Evolutionary conservation across 371 early-diverging fungal genomes (phyloP).

Genomic region (Lichtheimia ramosa): DNA sequence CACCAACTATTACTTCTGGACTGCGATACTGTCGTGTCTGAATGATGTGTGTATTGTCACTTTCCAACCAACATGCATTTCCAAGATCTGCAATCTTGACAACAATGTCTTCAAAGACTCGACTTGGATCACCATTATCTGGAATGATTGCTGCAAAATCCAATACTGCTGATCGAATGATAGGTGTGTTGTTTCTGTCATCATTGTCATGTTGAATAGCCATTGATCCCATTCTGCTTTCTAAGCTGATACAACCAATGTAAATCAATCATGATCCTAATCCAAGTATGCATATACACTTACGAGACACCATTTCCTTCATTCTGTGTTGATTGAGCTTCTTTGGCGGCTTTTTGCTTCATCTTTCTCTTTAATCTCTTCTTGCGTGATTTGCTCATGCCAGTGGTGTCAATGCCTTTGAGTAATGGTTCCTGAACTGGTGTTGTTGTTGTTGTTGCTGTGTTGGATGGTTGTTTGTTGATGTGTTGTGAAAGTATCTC

Average conservation of each 20-base stretch:
- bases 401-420: conserved; percentile 14
- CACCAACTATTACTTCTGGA: conserved; percentile 97
- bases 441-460: neutral
- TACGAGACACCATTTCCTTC: neutral
- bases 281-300: neutral
- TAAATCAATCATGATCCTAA: neutral
- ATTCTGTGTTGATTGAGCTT: conserved; percentile 7
- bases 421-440: neutral
- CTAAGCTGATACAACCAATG: neutral
- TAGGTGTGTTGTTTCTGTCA: neutral
- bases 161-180: neutral
- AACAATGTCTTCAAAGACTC: conserved; percentile 42
- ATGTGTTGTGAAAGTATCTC: conserved; percentile 2
- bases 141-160: neutral
- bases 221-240: conserved; percentile 5
- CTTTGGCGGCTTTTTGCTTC: conserved; percentile 28
- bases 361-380: conserved; percentile 36
- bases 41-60: conserved; percentile 93
- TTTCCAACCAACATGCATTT: conserved; percentile 94
- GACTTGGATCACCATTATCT: neutral
- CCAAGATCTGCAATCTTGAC: conserved; percentile 98
- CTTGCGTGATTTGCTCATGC: conserved; percentile 35
- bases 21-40: conserved; percentile 98
- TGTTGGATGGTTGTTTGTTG: neutral
- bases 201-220: neutral